Evolutionary conservation across 495 filamentous ascomycete genomes (phyloP).

Genomic region (Viridothelium virens): DNA sequence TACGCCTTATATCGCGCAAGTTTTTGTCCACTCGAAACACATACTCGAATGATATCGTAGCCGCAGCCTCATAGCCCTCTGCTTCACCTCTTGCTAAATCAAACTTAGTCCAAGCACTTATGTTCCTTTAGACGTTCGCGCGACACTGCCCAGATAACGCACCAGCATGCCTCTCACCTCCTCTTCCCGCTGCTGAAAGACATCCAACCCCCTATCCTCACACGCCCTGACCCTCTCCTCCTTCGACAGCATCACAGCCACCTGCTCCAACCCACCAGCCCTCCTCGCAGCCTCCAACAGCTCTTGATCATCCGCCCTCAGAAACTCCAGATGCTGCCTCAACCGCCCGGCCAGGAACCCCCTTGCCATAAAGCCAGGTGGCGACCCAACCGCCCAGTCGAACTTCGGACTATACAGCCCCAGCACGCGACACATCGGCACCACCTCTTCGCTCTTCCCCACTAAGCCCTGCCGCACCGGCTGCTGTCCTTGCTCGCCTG

Average conservation of each 20-base stretch:
- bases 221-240: conserved; percentile 52
- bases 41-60: too few species aligned
- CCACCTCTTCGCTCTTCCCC: conserved; percentile 16
- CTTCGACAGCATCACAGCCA: conserved; percentile 37
- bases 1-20: too few species aligned
- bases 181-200: conserved; percentile 29
- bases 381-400: conserved; percentile 40
- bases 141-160: background rate
- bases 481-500: background rate
- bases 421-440: conserved; percentile 29
- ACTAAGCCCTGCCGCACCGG: background rate
- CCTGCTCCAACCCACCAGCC: conserved; percentile 40
- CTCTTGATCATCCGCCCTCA: conserved; percentile 53
- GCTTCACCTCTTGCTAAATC: background rate
- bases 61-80: background rate
- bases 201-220: conserved; percentile 44
- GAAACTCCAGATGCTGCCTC: conserved; percentile 41
- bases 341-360: conserved; percentile 39
- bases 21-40: too few species aligned
- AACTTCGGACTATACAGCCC: conserved; percentile 41
- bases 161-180: conserved; percentile 25
- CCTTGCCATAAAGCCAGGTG: conserved; percentile 22
- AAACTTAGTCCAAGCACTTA: background rate
- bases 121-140: background rate
- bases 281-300: conserved; percentile 33